These are phyloP conservation scores for Xylaria multiplex DNA, from an alignment of 2,329 filamentous ascomycete genomes.

Conservation along the genomic window DNA sequence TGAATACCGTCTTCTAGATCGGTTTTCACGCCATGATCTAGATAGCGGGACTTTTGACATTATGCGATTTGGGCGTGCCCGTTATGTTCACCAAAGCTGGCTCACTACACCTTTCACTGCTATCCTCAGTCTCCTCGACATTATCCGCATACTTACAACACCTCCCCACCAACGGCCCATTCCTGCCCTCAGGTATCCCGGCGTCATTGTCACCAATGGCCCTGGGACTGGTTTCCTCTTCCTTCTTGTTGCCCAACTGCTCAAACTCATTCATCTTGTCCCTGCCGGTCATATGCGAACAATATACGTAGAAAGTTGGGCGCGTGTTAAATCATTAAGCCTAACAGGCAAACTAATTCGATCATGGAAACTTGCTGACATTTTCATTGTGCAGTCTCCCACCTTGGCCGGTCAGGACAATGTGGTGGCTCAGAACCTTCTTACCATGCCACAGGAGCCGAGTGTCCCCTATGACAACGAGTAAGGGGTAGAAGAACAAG, in stretches of 20 bases:
- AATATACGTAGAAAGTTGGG: slow-evolving; percentile 93
- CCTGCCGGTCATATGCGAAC: slow-evolving; percentile 71
- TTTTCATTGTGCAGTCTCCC: slow-evolving; percentile 36
- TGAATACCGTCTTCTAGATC: slow-evolving; percentile 47
- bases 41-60: slow-evolving; percentile 67
- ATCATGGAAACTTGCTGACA: slow-evolving; percentile 36
- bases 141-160: slow-evolving; percentile 64
- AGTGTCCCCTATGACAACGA: slow-evolving; percentile 8
- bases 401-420: slow-evolving; percentile 12
- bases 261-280: slow-evolving; percentile 59
- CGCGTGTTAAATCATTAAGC: slow-evolving; percentile 82
- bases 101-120: slow-evolving; percentile 76
- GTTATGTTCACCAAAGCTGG: slow-evolving; percentile 83
- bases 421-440: slow-evolving; percentile 33
- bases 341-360: slow-evolving; percentile 80
- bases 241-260: slow-evolving; percentile 58
- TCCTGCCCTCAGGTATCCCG: slow-evolving; percentile 65
- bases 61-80: slow-evolving; percentile 77
- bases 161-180: slow-evolving; percentile 43
- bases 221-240: slow-evolving; percentile 88
- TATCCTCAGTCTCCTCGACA: slow-evolving; percentile 70
- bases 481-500: not conserved
- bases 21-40: slow-evolving; percentile 42
- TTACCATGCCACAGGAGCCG: slow-evolving; percentile 32
- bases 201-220: slow-evolving; percentile 86